Evolutionary conservation across 2,329 filamentous ascomycete species (phyloP), one percentile per base, ranked within the genome.

Genomic region (Blastomyces parvus): DNA sequence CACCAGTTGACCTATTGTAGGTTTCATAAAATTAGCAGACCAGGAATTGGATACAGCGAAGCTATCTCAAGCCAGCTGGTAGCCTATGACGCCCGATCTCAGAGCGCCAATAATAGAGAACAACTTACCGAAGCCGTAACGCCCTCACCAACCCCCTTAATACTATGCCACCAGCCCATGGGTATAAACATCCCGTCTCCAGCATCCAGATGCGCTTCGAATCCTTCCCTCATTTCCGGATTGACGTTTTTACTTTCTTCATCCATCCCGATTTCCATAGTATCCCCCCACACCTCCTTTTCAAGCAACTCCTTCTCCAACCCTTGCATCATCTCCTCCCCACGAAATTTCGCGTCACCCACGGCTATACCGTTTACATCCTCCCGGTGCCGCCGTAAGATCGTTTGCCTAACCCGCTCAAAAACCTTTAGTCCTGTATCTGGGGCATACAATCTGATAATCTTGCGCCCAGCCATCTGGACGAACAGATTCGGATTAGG

Each of bases 401-500:
- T 55, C 46, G 70, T 67, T 59, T 64, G 65, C 58, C 80, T 77
- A n/a, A 83, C 79, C 40, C 71, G 70, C 44, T 77, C 79, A 72
- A 91, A 96, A 1, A 96, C 72, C 0, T 70, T 74, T 57, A 83
- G 77, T 0, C 94, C 94, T 2, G 79, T 70, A 0, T 75, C 71
- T 0, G 91, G 91, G 4, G 81, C 77, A 64, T 93, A 80, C 14
- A 97, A 73, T n/a, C 91, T 82, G 19, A 97, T 79, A 0, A 78
- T 73, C 75, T 99, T 99, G 60, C 72, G 75, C 3, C 90, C 86
- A 19, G 84, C 85, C 14, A 97, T 75, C 75, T 99, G 94, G 56
- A 90, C 85, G 73, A 97, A 96, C 0, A 97, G 70, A 72, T 99
- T 99, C 0, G 91, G 91, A 70, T 97, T 97, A 0, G 94, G 94